Evolutionary conservation across 805 yeast species (phyloP), one percentile per base, ranked within the genome.

Genomic region (Candida khao-thaluensis): DNA sequence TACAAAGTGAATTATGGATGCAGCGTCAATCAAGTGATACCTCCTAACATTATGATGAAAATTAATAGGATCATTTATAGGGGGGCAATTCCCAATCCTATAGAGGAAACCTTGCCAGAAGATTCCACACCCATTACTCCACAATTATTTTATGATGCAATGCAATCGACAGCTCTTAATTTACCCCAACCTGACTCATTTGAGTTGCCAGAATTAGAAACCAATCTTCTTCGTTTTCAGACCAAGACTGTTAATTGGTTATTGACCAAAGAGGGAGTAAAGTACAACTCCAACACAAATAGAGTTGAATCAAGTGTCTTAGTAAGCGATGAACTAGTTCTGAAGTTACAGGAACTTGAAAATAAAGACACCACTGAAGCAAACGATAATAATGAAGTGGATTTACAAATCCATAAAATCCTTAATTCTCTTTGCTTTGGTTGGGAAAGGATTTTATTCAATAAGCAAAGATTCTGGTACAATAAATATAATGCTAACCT

Each of bases 221-320:
- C 77, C 0, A 59, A 60, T 10, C 55, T 77, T 6, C 51, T 76
- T 17, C 59, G 60, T 2, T 81, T 79, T 43, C 88, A 81, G 53
- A 64, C 63, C 4, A 71, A 68, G 30, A 70, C 84, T 2, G 67
- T 81, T 1, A 56, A 62, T 12, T 81, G 88, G 88, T 58, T 81
- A 51, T 56, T 81, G 4, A 45, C 57, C 0, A 69, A 64, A 43
- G 88, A 81, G 52, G 69, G 76, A 29, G 69, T 67, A 4, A 20
- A 29, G 8, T 71, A 67, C 39, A 57, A 67, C 42, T 47, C 50
- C 23, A 33, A 46, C 1, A 52, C 59, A 0, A 49, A 52, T 17
- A 20, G 57, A 4, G 59, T 62, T 12, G 45, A 46, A 9, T 40
- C 43, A 2, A 29, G 51, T 0, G 54, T 56, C 1, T 44, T 62